phyloP scores from a whole-genome alignment of 768 basidiomycete species.

The Termitomyces sp. region DNA sequence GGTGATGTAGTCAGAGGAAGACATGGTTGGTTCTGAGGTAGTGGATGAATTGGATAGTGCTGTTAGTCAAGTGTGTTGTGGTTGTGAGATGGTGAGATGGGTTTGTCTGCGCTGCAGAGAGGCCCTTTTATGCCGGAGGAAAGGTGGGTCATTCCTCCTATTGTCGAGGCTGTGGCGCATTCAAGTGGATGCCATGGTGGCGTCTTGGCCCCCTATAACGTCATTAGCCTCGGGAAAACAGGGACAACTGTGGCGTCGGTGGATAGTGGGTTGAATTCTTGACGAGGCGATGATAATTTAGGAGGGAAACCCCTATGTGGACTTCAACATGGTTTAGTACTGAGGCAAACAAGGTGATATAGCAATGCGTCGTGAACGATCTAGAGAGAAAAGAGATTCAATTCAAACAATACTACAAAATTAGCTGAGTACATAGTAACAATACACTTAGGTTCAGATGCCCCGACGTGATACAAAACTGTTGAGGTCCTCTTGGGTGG shows the following conservation, averaged over 20 bases:
- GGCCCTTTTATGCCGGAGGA: constrained; percentile 3
- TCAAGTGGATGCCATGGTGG: not conserved
- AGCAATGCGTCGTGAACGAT: not conserved
- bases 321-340: not conserved
- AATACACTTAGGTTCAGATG: constrained; percentile 18
- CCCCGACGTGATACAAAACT: constrained; percentile 53
- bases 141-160: constrained; percentile 6
- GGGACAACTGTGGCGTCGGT: not conserved
- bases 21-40: not conserved
- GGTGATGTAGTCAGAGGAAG: not conserved
- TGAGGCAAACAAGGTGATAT: not conserved
- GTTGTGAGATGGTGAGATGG: not conserved
- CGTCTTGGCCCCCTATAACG: not conserved
- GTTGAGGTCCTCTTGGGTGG: constrained; percentile 73
- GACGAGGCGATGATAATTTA: not conserved
- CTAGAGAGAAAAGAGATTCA: not conserved
- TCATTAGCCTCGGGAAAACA: not conserved
- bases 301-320: not conserved
- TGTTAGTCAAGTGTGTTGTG: not conserved
- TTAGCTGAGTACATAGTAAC: not conserved
- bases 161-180: constrained; percentile 6
- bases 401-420: not conserved
- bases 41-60: not conserved
- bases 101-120: not conserved
- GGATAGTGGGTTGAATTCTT: not conserved